These are phyloP conservation scores for Candida oleophila DNA, from an alignment of 805 yeast species.

Conservation along the genomic window DNA sequence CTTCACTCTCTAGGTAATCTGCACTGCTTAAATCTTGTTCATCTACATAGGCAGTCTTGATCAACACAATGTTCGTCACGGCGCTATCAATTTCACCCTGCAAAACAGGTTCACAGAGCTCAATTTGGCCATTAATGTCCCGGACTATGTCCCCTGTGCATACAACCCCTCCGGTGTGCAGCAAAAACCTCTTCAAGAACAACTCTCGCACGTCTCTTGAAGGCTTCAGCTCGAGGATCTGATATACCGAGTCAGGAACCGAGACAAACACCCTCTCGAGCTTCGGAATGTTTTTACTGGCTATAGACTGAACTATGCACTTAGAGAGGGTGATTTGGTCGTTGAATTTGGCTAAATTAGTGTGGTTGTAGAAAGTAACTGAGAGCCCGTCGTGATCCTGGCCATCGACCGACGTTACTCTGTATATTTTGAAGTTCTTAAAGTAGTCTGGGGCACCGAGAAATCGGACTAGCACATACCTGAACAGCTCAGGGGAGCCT, in stretches of 20 bases:
- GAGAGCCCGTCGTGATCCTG: constrained; percentile 14
- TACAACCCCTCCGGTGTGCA: constrained; percentile 23
- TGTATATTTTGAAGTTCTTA: constrained; percentile 31
- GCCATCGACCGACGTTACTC: constrained; percentile 27
- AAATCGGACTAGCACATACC: constrained; percentile 34
- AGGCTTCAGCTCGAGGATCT: constrained; percentile 31
- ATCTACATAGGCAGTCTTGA: constrained; percentile 27
- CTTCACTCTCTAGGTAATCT: neutral
- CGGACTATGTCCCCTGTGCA: constrained; percentile 45
- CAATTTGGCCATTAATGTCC: constrained; percentile 47
- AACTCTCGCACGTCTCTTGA: constrained; percentile 32
- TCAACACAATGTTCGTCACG: constrained; percentile 54
- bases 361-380: constrained; percentile 39
- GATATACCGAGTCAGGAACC: constrained; percentile 44
- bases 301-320: constrained; percentile 37
- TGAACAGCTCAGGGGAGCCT: constrained; percentile 7
- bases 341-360: constrained; percentile 31
- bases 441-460: constrained; percentile 41
- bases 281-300: constrained; percentile 29
- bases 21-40: neutral
- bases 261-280: constrained; percentile 46
- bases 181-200: constrained; percentile 24
- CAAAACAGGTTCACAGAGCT: constrained; percentile 69
- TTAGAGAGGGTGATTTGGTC: constrained; percentile 42
- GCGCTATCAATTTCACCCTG: constrained; percentile 54